Evolutionary conservation across 306 rosid genomes (phyloP).

Genomic region (Cicer cuneatum): DNA sequence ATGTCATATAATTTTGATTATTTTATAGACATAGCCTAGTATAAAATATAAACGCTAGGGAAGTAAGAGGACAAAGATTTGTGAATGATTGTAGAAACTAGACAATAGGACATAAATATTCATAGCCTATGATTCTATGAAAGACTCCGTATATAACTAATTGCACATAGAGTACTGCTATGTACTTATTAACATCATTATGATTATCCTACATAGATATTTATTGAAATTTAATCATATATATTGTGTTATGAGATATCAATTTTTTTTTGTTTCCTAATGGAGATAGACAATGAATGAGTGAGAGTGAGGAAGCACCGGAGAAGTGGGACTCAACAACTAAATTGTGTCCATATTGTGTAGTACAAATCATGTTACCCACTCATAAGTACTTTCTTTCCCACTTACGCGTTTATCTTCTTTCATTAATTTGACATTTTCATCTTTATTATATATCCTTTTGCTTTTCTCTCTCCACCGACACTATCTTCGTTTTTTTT

Average conservation of each 20-base stretch:
- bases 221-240: neutral
- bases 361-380: neutral
- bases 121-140: neutral
- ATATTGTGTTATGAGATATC: neutral
- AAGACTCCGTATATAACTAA: slow-evolving; percentile 16
- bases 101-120: neutral
- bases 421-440: neutral
- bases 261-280: neutral
- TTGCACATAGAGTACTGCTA: neutral
- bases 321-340: slow-evolving; percentile 15
- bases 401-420: slow-evolving; percentile 13
- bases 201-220: neutral
- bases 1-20: neutral
- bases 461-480: slow-evolving; percentile 14
- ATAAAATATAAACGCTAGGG: slow-evolving; percentile 12
- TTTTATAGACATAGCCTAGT: neutral
- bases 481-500: neutral
- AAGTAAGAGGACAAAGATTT: slow-evolving; percentile 16
- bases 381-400: neutral
- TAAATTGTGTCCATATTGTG: neutral
- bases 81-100: neutral
- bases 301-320: slow-evolving; percentile 30
- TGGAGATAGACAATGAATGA: neutral
- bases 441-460: neutral
- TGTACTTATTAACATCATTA: neutral